Evolutionary conservation across 139 green algal genomes (phyloP), one percentile per base, ranked within the genome.

Genomic region (Chlamydomonas applanata): DNA sequence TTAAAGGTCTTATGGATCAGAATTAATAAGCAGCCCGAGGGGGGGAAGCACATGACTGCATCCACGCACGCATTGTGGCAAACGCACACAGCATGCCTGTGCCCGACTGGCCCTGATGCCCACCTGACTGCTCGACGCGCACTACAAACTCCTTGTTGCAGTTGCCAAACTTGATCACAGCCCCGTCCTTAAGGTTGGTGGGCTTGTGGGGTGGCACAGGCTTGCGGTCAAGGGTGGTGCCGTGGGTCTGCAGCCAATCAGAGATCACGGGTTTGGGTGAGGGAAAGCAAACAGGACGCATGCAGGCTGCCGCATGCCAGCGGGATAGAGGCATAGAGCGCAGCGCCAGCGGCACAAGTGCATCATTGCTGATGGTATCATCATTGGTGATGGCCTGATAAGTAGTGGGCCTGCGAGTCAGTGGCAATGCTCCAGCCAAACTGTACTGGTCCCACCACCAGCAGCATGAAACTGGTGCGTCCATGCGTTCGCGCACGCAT

Each of bases 161-260:
- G n/a, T 64, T 62, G 14, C 79, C 77, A 72, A 86, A 86, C 16
- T 63, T 69, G 27, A 92, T 77, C 74, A 34, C 72, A 46, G 65
- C 25, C 3, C 78, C 73, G 60, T 76, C 49, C 56, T 85, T 80
- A 1, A 86, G 40, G 30, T 53, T 27, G 4, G 63, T 73, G 16
- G 80, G 85, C 56, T 85, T 89, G 73, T 86, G 67, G 17, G 73
- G 4, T 22, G 67, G 5, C 20, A 90, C 27, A 25, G 24, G 56
- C 20, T 34, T 30, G 2, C 76, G 64, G 34, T 88, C 80, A 46
- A 92, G 4, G 19, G 67, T 76, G 0, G 80, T 90, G 64, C 87
- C 87, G 53, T 89, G 83, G 0, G 74, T 82, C 87, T 90, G 83
- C 17, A 49, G 57, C 20, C 61, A 67, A 17, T 24, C 4, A 24